These are phyloP conservation scores for Penicillium paradoxum DNA, from an alignment of 495 filamentous ascomycete genomes.

Conservation along the genomic window DNA sequence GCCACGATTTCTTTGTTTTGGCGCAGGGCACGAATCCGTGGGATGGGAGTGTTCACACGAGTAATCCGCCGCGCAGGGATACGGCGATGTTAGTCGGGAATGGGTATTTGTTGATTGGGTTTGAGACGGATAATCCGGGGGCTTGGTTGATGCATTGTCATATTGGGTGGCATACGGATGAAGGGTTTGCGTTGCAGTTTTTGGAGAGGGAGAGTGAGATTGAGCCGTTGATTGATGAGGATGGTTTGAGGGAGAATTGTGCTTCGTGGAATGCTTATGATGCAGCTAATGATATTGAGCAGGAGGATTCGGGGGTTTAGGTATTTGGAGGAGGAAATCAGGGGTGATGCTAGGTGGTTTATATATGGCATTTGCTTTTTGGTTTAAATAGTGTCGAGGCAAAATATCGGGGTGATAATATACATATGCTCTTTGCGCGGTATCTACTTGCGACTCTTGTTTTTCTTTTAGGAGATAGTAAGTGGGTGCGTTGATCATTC, in stretches of 20 bases:
- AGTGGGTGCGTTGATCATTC: background rate
- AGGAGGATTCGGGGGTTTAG: constrained; percentile 6
- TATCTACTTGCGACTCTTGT: background rate
- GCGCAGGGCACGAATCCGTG: constrained; percentile 15
- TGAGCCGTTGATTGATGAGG: constrained; percentile 18
- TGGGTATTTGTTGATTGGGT: constrained; percentile 43
- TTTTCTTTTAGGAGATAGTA: background rate
- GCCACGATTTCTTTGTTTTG: constrained; percentile 25
- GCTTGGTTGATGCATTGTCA: constrained; percentile 47
- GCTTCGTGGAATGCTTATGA: constrained; percentile 6
- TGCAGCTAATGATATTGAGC: constrained; percentile 3
- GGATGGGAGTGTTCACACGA: constrained; percentile 2
- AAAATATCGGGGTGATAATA: background rate
- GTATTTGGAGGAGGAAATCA: background rate
- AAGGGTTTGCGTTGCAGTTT: constrained; percentile 38
- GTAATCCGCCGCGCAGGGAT: constrained; percentile 27
- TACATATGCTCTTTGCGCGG: background rate
- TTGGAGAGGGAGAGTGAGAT: constrained; percentile 42
- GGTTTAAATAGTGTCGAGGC: background rate
- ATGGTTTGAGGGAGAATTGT: constrained; percentile 1
- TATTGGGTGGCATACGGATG: constrained; percentile 38
- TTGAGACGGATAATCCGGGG: constrained; percentile 46
- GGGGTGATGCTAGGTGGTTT: background rate
- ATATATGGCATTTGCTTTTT: background rate
- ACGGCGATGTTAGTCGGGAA: constrained; percentile 45